Evolutionary conservation across 1,139 yeast species (phyloP), one percentile per base, ranked within the genome.

Genomic region (Pichia sp.): DNA sequence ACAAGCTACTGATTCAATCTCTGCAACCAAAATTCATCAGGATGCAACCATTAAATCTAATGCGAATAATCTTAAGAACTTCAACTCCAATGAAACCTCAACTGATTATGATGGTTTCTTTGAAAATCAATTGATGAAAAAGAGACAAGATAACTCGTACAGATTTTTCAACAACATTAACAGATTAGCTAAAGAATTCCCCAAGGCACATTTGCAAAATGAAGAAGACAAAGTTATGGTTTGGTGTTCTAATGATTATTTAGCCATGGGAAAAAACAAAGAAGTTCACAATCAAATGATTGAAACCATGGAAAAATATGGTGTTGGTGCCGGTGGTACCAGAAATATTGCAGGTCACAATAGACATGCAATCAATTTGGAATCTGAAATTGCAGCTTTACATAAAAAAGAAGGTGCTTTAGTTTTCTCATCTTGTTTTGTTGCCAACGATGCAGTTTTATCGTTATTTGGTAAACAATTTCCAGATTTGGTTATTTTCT

Each of bases 291-390:
- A 75, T 28, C 81, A 81, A 48, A 92, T 92, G 95, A 84, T 83
- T 57, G 62, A 71, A 43, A 82, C 95, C 28, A 74, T 92, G 64
- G 86, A 84, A 59, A 81, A 79, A 69, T 92, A 92, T 64, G 99
- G 99, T 56, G 84, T 95, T 11, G 99, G 99, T 57, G 95, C 98
- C 16, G 99, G 99, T 59, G 99, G 99, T 55, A 92, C 99, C 44
- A 79, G 99, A 62, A 92, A 92, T 68, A 92, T 92, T 62, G 98
- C 99, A 2, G 99, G 99, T 48, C 98, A 94, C 66, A 94, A 92
- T 67, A 67, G 71, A 49, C 94, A 85, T 59, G 95, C 97, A 28
- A 79, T 92, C 61, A 75, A 73, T 55, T 76, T 92, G 61, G 99
- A 92, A 66, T 72, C 84, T 26, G 90, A 87, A 56, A 64, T 88